These are phyloP conservation scores for Scortechinia acanthostroma DNA, from an alignment of 2,329 filamentous ascomycete species.

Conservation along the genomic window DNA sequence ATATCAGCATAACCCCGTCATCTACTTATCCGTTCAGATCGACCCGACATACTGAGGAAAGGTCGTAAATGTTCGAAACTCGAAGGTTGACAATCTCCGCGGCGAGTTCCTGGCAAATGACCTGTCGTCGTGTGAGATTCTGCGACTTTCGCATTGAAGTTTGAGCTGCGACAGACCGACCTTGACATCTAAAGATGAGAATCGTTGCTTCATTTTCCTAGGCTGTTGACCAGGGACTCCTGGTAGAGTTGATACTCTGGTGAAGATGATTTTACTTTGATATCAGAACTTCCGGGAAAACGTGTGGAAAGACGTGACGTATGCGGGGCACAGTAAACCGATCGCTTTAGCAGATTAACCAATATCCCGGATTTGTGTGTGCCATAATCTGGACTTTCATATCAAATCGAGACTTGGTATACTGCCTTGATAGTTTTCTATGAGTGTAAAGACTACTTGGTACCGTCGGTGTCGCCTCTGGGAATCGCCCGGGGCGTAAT, in stretches of 20 bases:
- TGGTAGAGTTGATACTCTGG: too few species aligned
- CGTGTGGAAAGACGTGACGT: neutral
- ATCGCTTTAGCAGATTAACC: too few species aligned
- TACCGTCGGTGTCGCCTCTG: too few species aligned
- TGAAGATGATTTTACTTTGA: too few species aligned
- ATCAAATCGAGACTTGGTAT: too few species aligned
- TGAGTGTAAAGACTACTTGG: too few species aligned
- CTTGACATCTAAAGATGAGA: slow-evolving; percentile 74
- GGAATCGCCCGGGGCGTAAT: too few species aligned
- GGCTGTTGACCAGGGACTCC: neutral
- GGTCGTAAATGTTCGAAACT: slow-evolving; percentile 89
- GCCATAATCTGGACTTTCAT: too few species aligned
- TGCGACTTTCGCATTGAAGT: slow-evolving; percentile 2
- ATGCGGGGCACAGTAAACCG: slow-evolving; percentile 2
- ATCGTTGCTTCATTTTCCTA: slow-evolving; percentile 67
- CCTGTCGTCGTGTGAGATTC: slow-evolving; percentile 39
- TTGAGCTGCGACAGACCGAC: slow-evolving; percentile 21
- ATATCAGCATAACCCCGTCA: neutral
- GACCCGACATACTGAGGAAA: slow-evolving; percentile 56
- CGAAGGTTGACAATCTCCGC: slow-evolving; percentile 69
- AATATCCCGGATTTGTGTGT: too few species aligned
- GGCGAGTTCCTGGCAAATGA: slow-evolving; percentile 89
- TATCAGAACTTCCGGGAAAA: neutral
- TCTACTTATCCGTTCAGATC: too few species aligned
- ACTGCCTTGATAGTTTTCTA: too few species aligned